Evolutionary conservation across 2,329 filamentous ascomycete genomes (phyloP).

Genomic region (Fusarium humuli): DNA sequence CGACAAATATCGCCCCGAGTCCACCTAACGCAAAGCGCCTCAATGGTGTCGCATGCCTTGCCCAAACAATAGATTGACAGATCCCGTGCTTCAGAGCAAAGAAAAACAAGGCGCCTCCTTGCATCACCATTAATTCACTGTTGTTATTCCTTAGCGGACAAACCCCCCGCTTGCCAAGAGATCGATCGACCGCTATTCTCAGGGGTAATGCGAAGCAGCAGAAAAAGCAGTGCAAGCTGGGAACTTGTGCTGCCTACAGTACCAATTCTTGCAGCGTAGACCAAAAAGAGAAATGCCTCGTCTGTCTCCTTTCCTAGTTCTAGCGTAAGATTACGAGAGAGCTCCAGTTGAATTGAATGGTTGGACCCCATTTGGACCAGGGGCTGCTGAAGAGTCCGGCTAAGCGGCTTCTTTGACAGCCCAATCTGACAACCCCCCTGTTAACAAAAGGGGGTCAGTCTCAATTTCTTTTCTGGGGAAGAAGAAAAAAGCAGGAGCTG

Average conservation of each 20-base stretch:
- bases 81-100: not conserved
- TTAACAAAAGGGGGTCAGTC: not conserved
- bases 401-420: slow-evolving; percentile 16
- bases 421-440: not conserved
- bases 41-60: not conserved
- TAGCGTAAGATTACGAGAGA: slow-evolving; percentile 7
- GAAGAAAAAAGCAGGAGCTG: not conserved
- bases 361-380: not conserved
- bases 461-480: slow-evolving; percentile 19
- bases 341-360: not conserved
- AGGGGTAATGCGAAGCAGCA: slow-evolving; percentile 23
- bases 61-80: not conserved
- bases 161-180: slow-evolving; percentile 20
- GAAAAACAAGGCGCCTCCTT: not conserved
- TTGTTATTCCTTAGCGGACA: not conserved
- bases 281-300: slow-evolving; percentile 12
- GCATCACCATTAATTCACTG: not conserved
- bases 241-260: not conserved
- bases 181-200: slow-evolving; percentile 30
- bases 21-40: not conserved
- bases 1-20: not conserved
- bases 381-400: not conserved
- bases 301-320: not conserved
- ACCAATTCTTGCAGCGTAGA: not conserved
- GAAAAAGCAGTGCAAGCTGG: not conserved